Evolutionary conservation across 2,329 filamentous ascomycete species (phyloP), one percentile per base, ranked within the genome.

Genomic region (Sporothrix sp.): DNA sequence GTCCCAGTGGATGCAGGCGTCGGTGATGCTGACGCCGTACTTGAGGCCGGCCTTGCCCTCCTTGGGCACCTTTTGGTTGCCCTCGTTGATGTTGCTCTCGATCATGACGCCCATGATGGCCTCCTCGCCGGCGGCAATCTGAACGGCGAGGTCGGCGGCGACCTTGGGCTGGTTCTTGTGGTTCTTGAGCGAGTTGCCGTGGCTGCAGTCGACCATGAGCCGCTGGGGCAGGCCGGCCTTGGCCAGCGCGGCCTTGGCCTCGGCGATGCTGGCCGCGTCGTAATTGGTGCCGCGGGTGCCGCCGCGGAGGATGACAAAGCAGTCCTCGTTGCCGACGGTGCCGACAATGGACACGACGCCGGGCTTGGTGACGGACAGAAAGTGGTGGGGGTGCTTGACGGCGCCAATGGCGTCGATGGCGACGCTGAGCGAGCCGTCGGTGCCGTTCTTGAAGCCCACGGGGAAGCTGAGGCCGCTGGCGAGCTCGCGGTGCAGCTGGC

Each of bases 371-470:
- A 97, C 91, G 6, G 89, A 95, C 60, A 98, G 77, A 77, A 98
- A 97, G 74, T 96, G 89, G 64, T 98, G 93, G 14, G 88, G 87
- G 64, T 95, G 87, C 65, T 79, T 82, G 46, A 94, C 91, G 14
- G 93, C 87, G 55, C 90, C 89, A 65, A 97, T 95, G 46, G 93
- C 93, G 65, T 98, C 93, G 60, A 97, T 87, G 11, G 93, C 90
- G 4, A 97, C 90, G 51, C 83, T 79, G 43, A 97, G 72, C 8
- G 84, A 85, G 47, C 93, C 93, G 65, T 98, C 93, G 28, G 93
- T 98, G 57, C 93, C 93, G 69, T 98, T 98, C 79, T 98, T 98
- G 85, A 98, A 98, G 47, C 93, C 93, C 10, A 98, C 89, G 2
- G 93, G 93, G 84, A 96, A 97, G 59, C 86, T 94, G 32, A 97